Base-by-base conservation (phyloP, 345 rosid genomes). In the Hirschfeldia incana region DNA sequence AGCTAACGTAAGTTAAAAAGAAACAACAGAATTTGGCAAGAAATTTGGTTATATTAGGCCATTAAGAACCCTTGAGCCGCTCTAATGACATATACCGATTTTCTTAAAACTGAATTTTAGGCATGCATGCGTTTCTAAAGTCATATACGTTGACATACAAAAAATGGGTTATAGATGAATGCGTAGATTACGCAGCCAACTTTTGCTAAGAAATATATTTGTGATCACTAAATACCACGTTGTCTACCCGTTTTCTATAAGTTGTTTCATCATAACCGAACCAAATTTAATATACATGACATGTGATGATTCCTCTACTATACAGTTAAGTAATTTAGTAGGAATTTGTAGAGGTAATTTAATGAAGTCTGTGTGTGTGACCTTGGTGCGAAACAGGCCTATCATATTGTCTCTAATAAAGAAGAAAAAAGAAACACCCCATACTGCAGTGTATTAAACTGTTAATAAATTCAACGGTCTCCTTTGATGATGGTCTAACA, bases 11-110 rank as follows among this genome's bases (percentile, higher is more conserved):
- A 46, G 53, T 46, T 46, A 10, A 32, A 32, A 53, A 9, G 4
- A 58, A 36, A 37, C 46, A 71, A 49, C 8, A 49, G 30, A 53
- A 70, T 57, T 77, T 53, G 80, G 80, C 71, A 63, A 70, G 4
- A 53, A 36, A 77, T 3, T 15, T 64, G 66, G 76, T 34, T 53
- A 34, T 44, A 16, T 70, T 70, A 77, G 81, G 72, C 76, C 51
- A 51, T 64, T 34, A 70, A 70, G 57, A 70, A 77, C 26, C 55
- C 46, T 67, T 69, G 8, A 32, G 28, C 69, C 29, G 12, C 69
- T 68, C 44, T 75, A 74, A 46, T 74, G 78, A 74, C 71, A 74
- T 74, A 55, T 37, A 57, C 72, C 73, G 33, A 57, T 68, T 44
- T 15, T 61, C 64, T 32, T 2, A 46, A 32, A 61, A 46, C 1